A percentile compares a stretch with the other conserved stretches of the same genome.
Conservation (phyloP, 345 rosid genomes). For the Salix dunnii region DNA sequence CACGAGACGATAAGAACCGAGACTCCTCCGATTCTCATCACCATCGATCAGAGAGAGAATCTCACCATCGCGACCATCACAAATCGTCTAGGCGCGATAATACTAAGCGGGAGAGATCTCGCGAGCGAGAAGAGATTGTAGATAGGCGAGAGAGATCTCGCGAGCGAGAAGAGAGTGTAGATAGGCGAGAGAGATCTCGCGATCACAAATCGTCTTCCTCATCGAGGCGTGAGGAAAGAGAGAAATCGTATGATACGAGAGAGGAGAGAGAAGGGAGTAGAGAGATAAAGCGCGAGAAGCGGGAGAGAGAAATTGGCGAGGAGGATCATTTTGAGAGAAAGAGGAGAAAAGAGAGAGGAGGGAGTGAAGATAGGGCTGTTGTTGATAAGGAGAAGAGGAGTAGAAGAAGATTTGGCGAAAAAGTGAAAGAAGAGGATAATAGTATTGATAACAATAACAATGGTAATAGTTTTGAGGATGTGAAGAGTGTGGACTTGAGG, state of each 20-base stretch:
- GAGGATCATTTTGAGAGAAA: slow-evolving; percentile 26
- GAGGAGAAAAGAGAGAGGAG: slow-evolving; percentile 26
- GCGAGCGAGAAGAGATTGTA: slow-evolving; percentile 27
- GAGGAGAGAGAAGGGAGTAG: slow-evolving; percentile 39
- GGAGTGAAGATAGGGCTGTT: neutral
- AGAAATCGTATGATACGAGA: slow-evolving; percentile 30
- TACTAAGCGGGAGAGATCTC: slow-evolving; percentile 26
- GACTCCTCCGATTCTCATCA: slow-evolving; percentile 34
- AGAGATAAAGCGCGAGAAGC: slow-evolving; percentile 19
- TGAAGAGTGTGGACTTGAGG: slow-evolving; percentile 15
- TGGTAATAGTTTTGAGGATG: slow-evolving; percentile 13
- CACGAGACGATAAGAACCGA: slow-evolving; percentile 49
- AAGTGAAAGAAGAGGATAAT: slow-evolving; percentile 25
- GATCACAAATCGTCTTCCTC: slow-evolving; percentile 16
- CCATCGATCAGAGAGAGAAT: slow-evolving; percentile 52
- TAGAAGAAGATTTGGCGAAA: slow-evolving; percentile 57
- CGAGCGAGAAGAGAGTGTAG: slow-evolving; percentile 27
- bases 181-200: slow-evolving; percentile 32
- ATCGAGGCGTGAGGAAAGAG: slow-evolving; percentile 23
- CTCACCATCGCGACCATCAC: slow-evolving; percentile 16
- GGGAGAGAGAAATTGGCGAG: slow-evolving; percentile 37
- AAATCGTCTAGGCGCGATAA: slow-evolving; percentile 39
- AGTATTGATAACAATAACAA: neutral
- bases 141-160: slow-evolving; percentile 35
- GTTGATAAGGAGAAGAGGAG: slow-evolving; percentile 33